Base-by-base conservation (phyloP, 1,284 basidiomycete genomes). In the Cutaneotrichosporon sp. region DNA sequence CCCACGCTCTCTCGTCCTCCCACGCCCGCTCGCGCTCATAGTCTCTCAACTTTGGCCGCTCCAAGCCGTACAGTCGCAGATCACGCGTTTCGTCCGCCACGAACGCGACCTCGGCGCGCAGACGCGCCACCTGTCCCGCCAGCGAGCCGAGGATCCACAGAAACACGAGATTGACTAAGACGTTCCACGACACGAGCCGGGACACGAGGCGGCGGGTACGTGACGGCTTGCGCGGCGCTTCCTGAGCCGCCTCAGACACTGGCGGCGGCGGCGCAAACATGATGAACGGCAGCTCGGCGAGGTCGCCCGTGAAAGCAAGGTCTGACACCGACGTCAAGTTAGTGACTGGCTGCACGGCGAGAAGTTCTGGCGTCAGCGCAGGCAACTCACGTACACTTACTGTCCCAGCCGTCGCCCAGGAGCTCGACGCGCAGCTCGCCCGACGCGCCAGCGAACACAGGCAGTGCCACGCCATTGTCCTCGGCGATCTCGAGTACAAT, bases 51-150 rank as follows among this genome's bases (percentile, higher is more conserved):
- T 14, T 37, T 37, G 36, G 36, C 8, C 45, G 41, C 39, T 56
- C 52, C 7, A 56, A 42, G 10, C 56, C 55, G 44, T 70, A 68
- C 40, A 62, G 15, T 22, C 69, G 54, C 45, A 72, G 46, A 61
- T 73, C 71, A 23, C 55, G 59, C 14, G 66, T 51, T 47, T 73
- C 71, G 26, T 69, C 66, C 7, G 56, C 62, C 1, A 72, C 61
- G 43, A 66, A 70, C 7, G 63, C 59, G 4, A 72, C 59, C 44
- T 73, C 68, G 43, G 49, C 59, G n/a, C 64, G 53, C 5, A 73
- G 46, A 14, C 62, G 38, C 43, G 70, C 64, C 12, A 73, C 56
- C 42, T 69, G 65, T 40, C 62, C 59, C 4, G 54, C 64, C 21
- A 69, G 53, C 4, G 68, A 70, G 7, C 68, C 37, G 0, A 70